phyloP scores from a whole-genome alignment of 768 basidiomycete genomes.

The Lactarius hengduanensis region DNA sequence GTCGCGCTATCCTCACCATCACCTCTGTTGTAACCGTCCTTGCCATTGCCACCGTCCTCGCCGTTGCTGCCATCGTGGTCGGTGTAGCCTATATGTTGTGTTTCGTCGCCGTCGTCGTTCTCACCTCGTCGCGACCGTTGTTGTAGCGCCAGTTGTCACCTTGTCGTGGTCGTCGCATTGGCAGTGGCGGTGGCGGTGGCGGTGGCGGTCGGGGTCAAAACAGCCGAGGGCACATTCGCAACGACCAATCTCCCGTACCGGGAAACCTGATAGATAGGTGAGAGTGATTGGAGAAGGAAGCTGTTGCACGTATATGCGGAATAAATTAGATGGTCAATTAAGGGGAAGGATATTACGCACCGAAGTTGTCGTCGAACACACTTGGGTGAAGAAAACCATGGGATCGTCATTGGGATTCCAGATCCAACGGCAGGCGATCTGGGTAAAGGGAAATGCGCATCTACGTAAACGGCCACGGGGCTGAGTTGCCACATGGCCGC shows the following conservation, averaged over 20 bases:
- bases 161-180: too few species aligned
- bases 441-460: constrained; percentile 13
- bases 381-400: constrained; percentile 44
- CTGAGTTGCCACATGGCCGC: constrained; percentile 12
- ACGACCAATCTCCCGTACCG: constrained; percentile 78
- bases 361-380: constrained; percentile 29
- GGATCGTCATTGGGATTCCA: constrained; percentile 81
- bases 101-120: too few species aligned
- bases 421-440: constrained; percentile 79
- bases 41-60: too few species aligned
- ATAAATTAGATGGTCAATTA: constrained; percentile 29
- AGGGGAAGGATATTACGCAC: constrained; percentile 31
- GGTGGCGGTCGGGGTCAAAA: too few species aligned
- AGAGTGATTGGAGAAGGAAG: constrained; percentile 54
- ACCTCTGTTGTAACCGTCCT: too few species aligned
- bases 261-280: constrained; percentile 60
- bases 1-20: too few species aligned
- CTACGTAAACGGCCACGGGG: constrained; percentile 11
- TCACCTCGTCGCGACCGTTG: too few species aligned
- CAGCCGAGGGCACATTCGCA: constrained; percentile 82
- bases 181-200: too few species aligned
- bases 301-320: constrained; percentile 40
- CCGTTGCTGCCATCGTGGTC: too few species aligned
- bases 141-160: too few species aligned
- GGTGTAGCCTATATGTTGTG: too few species aligned